Conservation (phyloP, 2,329 filamentous ascomycete genomes). For the Huntiella omanensis region DNA sequence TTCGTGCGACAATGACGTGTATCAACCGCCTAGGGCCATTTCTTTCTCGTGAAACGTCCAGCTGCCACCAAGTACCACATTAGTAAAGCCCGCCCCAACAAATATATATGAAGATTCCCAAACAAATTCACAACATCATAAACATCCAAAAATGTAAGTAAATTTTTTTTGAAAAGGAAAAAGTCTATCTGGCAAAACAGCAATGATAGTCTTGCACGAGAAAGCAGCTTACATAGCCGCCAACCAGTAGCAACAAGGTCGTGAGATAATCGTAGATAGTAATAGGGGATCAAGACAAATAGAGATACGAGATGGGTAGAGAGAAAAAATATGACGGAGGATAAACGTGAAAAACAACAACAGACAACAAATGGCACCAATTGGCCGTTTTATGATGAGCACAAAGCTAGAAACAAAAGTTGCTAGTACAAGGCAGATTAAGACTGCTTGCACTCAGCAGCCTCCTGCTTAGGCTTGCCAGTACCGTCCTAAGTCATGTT, state of each 20-base stretch:
- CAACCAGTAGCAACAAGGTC: neutral
- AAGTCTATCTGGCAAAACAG: neutral
- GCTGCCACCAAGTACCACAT: too few relatives aligned
- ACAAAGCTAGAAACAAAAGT: constrained; percentile 1
- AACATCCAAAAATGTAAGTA: too few relatives aligned
- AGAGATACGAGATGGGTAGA: neutral
- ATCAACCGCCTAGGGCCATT: too few relatives aligned
- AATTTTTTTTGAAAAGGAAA: neutral
- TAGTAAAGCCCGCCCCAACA: too few relatives aligned
- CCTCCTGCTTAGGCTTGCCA: constrained; percentile 82
- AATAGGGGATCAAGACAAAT: neutral
- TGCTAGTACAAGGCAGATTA: constrained; percentile 25
- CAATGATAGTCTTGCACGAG: too few relatives aligned
- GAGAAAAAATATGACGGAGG: neutral
- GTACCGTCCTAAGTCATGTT: constrained; percentile 47
- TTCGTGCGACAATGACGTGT: too few relatives aligned
- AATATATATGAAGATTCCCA: too few relatives aligned
- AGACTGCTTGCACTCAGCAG: constrained; percentile 92
- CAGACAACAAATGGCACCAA: constrained; percentile 6
- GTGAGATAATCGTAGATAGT: neutral
- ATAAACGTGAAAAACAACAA: neutral
- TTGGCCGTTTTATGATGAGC: constrained; percentile 4
- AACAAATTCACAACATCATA: too few relatives aligned
- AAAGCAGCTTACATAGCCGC: too few relatives aligned
- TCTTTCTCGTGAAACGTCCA: too few relatives aligned